Base-by-base conservation (phyloP, 768 basidiomycete genomes). In the Naematelia aurantialba region DNA sequence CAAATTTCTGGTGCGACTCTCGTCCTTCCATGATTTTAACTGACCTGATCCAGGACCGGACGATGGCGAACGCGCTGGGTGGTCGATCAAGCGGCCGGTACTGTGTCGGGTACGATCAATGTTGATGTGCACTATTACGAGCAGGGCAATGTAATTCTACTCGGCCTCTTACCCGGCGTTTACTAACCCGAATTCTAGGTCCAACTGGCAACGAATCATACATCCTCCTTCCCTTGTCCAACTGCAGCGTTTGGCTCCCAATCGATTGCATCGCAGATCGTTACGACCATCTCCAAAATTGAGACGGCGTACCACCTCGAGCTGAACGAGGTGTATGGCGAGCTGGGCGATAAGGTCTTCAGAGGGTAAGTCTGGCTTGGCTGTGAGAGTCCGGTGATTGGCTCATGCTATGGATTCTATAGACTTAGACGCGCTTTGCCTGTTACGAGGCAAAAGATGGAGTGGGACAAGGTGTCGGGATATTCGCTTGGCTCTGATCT, bases 111-210 rank as follows among this genome's bases (percentile, higher is more conserved):
- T 0, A 83, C 80, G 67, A 84, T 96, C 14, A 80, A 87, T 5
- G 83, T 89, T 45, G 89, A 91, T 68, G 87, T 97, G 12, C 96
- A 99, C 76, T 98, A 98, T 72, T 98, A 93, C 71, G 96, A 99
- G 76, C 91, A 96, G 73, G 94, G 94, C 66, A 94, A 93, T 74
- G 91, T 93, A 56, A 52, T 85, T 66, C 3, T 25, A 22, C 44
- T 48, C 42, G 19, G 10, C 4, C 21, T 21, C 8, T 21, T 51
- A 10, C 17, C 22, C 45, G 22, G 27, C 29, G 21, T 13, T 42
- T 13, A 54, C 52, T 39, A 39, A 47, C 21, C 24, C 26, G 45
- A n/a, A n/a, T 14, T 44, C 13, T 65, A 97, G 89, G 93, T 97
- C 29, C 96, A 98, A 83, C 82, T 99, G 29, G 81, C 85, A 25